Conservation (phyloP, 768 basidiomycete species). For the Tricholomella constricta region DNA sequence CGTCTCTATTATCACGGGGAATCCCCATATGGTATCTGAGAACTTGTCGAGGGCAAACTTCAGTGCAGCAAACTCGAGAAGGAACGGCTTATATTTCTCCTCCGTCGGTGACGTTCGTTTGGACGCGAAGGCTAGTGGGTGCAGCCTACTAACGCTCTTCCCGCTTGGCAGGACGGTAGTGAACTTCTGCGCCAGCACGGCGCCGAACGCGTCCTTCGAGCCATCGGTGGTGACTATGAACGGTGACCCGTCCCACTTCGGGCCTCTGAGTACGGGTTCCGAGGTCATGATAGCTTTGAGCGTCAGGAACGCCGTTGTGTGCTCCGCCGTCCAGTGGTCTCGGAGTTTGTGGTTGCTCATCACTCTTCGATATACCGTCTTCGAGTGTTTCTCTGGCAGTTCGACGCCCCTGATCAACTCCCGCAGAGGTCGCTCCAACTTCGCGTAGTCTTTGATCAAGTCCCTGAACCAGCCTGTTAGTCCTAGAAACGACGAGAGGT, state of each 20-base stretch:
- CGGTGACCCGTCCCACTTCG: slow-evolving; percentile 31
- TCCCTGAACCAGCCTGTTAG: slow-evolving; percentile 35
- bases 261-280: slow-evolving; percentile 32
- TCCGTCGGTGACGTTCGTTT: slow-evolving; percentile 25
- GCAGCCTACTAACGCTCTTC: slow-evolving; percentile 29
- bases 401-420: slow-evolving; percentile 26
- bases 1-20: too few species aligned
- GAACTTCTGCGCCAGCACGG: too few species aligned
- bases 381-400: slow-evolving; percentile 18
- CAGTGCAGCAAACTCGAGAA: too few species aligned
- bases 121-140: too few species aligned
- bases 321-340: slow-evolving; percentile 3
- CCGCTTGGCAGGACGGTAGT: too few species aligned
- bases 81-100: slow-evolving; percentile 31
- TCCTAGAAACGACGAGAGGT: slow-evolving; percentile 36
- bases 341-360: slow-evolving; percentile 18
- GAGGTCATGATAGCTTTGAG: slow-evolving; percentile 33
- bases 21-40: too few species aligned
- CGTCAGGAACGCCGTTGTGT: slow-evolving; percentile 22
- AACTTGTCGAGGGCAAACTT: too few species aligned
- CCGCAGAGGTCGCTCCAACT: slow-evolving; percentile 28
- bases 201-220: too few species aligned
- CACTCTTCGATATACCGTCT: slow-evolving; percentile 25
- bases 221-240: slow-evolving; percentile 37
- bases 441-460: slow-evolving; percentile 37